These are phyloP conservation scores for Pseudocercospora cruenta DNA, from an alignment of 2,329 filamentous ascomycete genomes.

Conservation along the genomic window DNA sequence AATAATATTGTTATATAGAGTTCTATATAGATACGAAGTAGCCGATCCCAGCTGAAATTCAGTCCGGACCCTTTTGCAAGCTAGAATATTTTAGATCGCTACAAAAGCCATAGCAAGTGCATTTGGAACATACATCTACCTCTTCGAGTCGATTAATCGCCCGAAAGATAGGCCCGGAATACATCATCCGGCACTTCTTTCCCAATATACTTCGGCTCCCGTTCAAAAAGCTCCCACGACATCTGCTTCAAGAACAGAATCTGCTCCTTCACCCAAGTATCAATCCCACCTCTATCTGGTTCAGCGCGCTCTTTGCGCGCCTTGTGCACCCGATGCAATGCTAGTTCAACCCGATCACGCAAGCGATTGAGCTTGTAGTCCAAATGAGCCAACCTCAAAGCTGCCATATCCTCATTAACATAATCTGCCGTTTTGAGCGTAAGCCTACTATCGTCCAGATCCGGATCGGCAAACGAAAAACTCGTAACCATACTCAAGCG, in stretches of 20 bases:
- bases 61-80: too few species aligned
- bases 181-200: background rate
- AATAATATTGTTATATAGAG: too few species aligned
- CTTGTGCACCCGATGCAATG: background rate
- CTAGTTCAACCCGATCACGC: background rate
- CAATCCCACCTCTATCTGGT: background rate
- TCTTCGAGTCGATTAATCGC: background rate
- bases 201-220: background rate
- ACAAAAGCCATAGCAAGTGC: background rate
- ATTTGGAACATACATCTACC: background rate
- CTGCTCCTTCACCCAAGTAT: background rate
- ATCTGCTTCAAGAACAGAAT: background rate
- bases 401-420: background rate
- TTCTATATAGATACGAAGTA: too few species aligned
- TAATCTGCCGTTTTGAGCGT: background rate
- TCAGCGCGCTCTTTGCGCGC: background rate
- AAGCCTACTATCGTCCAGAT: background rate
- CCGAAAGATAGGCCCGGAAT: background rate
- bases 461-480: background rate
- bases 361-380: background rate
- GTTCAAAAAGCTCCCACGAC: background rate
- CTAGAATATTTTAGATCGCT: too few species aligned
- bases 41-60: too few species aligned
- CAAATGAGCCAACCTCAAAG: background rate
- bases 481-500: background rate